Base-by-base conservation (phyloP, 192 early-diverging fungal species). In the Podila epigama region DNA sequence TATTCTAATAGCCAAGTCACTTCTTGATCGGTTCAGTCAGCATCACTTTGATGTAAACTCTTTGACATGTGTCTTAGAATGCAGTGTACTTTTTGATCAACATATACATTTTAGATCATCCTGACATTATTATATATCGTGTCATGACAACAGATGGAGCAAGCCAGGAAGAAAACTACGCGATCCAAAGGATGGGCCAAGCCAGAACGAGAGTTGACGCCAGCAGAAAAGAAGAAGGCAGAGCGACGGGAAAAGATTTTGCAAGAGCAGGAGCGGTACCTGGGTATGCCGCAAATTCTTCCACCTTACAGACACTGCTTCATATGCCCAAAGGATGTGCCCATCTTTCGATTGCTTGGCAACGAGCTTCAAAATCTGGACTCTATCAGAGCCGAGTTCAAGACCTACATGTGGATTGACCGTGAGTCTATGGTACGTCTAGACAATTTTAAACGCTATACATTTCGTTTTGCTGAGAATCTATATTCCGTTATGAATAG, bases 391-490 rank as follows among this genome's bases (percentile, higher is more conserved):
- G 50, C 55, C 16, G 73, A 77, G 33, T 77, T 50, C 59, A 42
- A 48, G 33, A 63, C 52, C 8, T 77, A 44, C n/a, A 77, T 77
- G 7, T 77, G 73, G 73, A 55, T 77, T 5, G 73, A 77, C 2
- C 41, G 57, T 5, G 22, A 27, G 20, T 18, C 29, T 29, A 37
- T 65, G 22, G 51, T 33, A 27, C 22, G 18, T n/a, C 4, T 29
- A 39, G 22, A 13, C 20, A 9, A 15, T 22, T 10, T 16, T 22
- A 2, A 28, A 58, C 4, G n/a, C 37, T 28, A 13, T 36, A 37
- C 36, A 5, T 4, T 32, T 12, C 20, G 11, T n/a, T 5, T 7
- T 20, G 6, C 34, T 10, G 29, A 32, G 22, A 35, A 25, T 5
- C 15, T 18, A 16, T 22, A 7, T 39, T 20, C 39, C 9, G 22